phyloP scores from a whole-genome alignment of 2,329 filamentous ascomycete species.

The Talaromyces amestolkiae region DNA sequence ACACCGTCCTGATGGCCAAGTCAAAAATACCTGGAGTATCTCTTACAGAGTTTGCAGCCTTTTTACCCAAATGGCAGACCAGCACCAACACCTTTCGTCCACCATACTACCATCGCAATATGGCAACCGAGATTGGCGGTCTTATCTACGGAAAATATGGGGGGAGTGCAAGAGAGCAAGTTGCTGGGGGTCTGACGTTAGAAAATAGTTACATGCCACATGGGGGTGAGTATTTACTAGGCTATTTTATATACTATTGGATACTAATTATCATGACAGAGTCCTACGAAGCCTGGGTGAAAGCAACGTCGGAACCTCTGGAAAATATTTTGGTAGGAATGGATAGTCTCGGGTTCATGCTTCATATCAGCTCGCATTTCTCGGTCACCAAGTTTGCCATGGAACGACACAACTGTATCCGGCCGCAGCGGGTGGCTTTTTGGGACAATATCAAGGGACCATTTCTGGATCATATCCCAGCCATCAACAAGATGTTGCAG shows the following conservation, averaged over 20 bases:
- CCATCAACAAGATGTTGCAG: neutral
- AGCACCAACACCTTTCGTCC: neutral
- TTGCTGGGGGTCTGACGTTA: neutral
- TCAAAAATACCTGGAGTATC: neutral
- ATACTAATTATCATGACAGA: neutral
- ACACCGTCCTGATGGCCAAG: constrained; percentile 7
- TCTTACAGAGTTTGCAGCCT: constrained; percentile 2
- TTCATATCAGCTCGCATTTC: neutral
- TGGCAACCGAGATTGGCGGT: neutral
- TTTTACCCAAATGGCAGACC: neutral
- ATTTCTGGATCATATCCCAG: neutral
- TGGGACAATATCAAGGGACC: neutral
- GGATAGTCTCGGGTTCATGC: neutral
- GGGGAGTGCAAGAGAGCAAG: neutral
- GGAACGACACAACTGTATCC: constrained; percentile 3
- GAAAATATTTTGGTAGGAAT: neutral
- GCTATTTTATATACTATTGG: neutral
- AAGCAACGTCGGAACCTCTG: neutral
- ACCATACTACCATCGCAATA: constrained; percentile 10
- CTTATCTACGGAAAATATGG: neutral
- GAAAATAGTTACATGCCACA: constrained; percentile 2
- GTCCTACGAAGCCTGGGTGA: constrained; percentile 2
- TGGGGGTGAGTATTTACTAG: neutral
- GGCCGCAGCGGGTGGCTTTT: neutral
- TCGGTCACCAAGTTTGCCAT: neutral